Evolutionary conservation across 331 rosid species (phyloP).

Genomic region (Quercus tomentella): DNA sequence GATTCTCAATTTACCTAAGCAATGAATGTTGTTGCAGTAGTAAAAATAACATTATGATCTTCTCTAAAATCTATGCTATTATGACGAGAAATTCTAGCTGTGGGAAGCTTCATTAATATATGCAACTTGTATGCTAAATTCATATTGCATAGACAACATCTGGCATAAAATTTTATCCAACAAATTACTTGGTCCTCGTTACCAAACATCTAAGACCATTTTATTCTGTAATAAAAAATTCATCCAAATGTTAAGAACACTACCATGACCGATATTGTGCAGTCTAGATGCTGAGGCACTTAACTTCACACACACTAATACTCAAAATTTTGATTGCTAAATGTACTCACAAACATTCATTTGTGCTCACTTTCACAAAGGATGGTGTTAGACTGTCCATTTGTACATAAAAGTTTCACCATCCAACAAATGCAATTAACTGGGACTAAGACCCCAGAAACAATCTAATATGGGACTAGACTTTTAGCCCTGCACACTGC

Average conservation of each 20-base stretch:
- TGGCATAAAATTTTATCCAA: too few species aligned
- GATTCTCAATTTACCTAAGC: slow-evolving; percentile 22
- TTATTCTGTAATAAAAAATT: not conserved
- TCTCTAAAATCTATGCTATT: not conserved
- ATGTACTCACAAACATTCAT: not conserved
- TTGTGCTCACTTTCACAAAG: not conserved
- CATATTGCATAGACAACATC: too few species aligned
- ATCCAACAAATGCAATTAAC: too few species aligned
- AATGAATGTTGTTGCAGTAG: not conserved
- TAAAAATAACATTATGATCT: not conserved
- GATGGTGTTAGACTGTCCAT: not conserved
- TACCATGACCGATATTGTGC: not conserved
- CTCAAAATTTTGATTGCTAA: not conserved
- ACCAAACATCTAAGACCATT: too few species aligned
- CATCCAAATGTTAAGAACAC: not conserved
- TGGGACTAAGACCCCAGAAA: too few species aligned
- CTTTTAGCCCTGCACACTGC: too few species aligned
- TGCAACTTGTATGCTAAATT: not conserved
- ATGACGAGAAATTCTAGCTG: too few species aligned
- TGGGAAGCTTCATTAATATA: not conserved
- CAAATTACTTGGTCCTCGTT: too few species aligned
- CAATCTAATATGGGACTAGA: too few species aligned
- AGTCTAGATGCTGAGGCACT: not conserved
- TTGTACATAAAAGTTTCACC: not conserved
- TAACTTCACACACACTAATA: not conserved